Evolutionary conservation across 371 early-diverging fungal species (phyloP).

Genomic region (Blakeslea trispora): DNA sequence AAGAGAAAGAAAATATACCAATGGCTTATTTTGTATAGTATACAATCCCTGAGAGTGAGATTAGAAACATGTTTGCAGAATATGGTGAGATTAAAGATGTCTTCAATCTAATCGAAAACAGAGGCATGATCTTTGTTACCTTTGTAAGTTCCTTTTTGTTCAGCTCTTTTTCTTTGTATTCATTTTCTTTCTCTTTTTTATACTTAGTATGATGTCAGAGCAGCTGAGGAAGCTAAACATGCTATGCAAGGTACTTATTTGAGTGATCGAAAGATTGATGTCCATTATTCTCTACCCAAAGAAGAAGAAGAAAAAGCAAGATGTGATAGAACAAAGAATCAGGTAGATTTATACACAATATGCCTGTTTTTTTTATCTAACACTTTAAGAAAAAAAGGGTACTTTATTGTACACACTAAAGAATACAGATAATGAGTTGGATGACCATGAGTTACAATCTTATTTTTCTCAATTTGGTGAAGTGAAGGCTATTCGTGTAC

Average conservation of each 20-base stretch:
- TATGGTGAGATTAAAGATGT: constrained; percentile 56
- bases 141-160: constrained; percentile 43
- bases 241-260: constrained; percentile 43
- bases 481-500: constrained; percentile 49
- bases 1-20: background rate
- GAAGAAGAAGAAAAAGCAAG: constrained; percentile 48
- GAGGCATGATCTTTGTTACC: constrained; percentile 60
- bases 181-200: background rate
- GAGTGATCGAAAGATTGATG: constrained; percentile 52
- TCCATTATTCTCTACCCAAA: constrained; percentile 62
- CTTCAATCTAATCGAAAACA: constrained; percentile 46
- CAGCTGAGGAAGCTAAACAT: constrained; percentile 48
- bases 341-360: constrained; percentile 26
- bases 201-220: constrained; percentile 53
- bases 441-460: constrained; percentile 41
- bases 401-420: constrained; percentile 53
- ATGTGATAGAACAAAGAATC: constrained; percentile 57
- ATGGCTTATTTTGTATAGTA: constrained; percentile 30
- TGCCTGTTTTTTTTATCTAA: background rate
- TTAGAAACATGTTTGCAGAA: constrained; percentile 42
- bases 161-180: background rate
- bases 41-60: constrained; percentile 34
- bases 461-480: constrained; percentile 52
- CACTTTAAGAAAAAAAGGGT: constrained; percentile 36
- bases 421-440: constrained; percentile 33